phyloP scores from a whole-genome alignment of 2,329 filamentous ascomycete species.

The Bertia moriformis region DNA sequence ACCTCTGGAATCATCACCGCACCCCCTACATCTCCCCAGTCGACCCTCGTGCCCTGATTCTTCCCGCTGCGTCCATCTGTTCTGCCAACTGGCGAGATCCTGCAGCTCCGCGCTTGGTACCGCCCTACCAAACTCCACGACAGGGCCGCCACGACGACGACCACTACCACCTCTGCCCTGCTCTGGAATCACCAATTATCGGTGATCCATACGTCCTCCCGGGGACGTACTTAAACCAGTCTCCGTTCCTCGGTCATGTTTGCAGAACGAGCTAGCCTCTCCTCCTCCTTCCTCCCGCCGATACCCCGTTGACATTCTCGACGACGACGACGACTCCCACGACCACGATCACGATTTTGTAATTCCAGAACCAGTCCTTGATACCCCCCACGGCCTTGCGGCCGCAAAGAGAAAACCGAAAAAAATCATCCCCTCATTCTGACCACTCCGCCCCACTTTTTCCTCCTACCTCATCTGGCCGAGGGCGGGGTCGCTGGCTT shows the following conservation, averaged over 20 bases:
- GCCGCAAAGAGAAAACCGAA: no score
- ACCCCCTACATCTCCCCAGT: background rate
- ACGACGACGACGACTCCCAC: slow-evolving; percentile 39
- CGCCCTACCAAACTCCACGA: background rate
- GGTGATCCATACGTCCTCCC: background rate
- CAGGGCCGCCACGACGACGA: background rate
- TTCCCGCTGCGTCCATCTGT: background rate
- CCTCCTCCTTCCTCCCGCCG: slow-evolving; percentile 40
- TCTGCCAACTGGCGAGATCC: no score
- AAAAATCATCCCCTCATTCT: background rate
- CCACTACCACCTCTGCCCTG: background rate
- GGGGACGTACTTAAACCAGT: background rate
- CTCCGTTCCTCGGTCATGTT: slow-evolving; percentile 32
- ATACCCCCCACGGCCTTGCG: no score
- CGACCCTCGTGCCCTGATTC: background rate
- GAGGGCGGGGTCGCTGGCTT: background rate
- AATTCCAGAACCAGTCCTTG: slow-evolving; percentile 10
- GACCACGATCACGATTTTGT: slow-evolving; percentile 31
- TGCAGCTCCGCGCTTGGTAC: background rate
- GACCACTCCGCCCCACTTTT: background rate
- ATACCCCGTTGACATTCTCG: slow-evolving; percentile 31
- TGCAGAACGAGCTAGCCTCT: slow-evolving; percentile 35
- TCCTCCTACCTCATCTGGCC: background rate
- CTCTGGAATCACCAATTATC: background rate
- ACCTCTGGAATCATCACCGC: no score